Conservation (phyloP, 441 rosid species). For the Rhodomyrtus psidioides region DNA sequence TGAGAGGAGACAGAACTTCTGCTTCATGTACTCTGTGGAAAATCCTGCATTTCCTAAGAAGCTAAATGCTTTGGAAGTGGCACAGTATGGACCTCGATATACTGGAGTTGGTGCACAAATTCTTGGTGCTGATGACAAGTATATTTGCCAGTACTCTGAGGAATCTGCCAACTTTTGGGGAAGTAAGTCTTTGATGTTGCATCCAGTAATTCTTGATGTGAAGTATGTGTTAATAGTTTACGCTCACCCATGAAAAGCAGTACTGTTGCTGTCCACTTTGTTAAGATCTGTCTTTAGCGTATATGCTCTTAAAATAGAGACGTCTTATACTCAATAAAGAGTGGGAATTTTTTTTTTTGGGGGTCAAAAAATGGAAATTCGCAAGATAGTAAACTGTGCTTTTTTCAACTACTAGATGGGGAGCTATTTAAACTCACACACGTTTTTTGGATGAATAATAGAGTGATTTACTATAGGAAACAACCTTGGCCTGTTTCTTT, state of each 20-base stretch:
- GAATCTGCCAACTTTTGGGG: conserved; percentile 90
- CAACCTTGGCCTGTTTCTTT: background rate
- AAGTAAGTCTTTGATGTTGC: conserved; percentile 35
- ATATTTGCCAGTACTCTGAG: conserved; percentile 55
- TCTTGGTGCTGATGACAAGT: conserved; percentile 85
- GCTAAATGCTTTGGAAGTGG: conserved; percentile 41
- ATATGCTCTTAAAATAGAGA: background rate
- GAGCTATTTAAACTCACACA: background rate
- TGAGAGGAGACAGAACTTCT: conserved; percentile 76
- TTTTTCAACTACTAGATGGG: background rate
- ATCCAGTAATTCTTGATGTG: background rate
- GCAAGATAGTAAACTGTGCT: background rate
- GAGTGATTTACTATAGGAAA: background rate
- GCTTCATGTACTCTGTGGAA: conserved; percentile 90
- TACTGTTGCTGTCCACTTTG: background rate
- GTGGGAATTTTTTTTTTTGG: too few relatives aligned
- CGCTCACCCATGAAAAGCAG: background rate
- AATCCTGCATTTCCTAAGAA: conserved; percentile 63
- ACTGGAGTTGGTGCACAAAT: conserved; percentile 94
- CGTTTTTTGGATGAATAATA: background rate
- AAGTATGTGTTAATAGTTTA: background rate
- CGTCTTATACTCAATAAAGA: background rate
- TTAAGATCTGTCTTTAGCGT: background rate
- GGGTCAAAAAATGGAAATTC: background rate
- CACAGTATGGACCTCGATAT: conserved; percentile 57